Evolutionary conservation across 345 rosid species (phyloP), one percentile per base, ranked within the genome.

Genomic region (Bruguiera parviflora): DNA sequence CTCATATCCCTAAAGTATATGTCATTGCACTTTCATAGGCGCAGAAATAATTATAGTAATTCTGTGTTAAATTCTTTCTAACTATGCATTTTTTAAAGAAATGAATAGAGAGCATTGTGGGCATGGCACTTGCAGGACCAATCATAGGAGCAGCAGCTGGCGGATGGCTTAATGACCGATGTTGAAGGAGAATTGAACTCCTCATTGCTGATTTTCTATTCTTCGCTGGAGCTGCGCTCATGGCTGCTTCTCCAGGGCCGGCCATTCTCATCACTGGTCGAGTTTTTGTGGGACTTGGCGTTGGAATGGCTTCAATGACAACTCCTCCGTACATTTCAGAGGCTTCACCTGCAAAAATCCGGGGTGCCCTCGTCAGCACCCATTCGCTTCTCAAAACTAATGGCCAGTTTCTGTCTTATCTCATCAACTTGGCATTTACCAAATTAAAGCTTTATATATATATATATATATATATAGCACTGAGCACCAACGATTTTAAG

Each of bases 241-340:
- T 92, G 98, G 96, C 96, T 5, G 19, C 82, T 5, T 85, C 98
- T 35, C 86, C 84, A 39, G 67, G 73, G 67, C 96, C 96, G 0
- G 65, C 82, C 55, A 72, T 84, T 24, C 82, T 90, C 52, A 90
- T 92, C 21, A 1, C 78, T 2, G 96, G 98, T 15, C 84, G 97
- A 53, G 77, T 90, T 20, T 86, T 92, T 19, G 97, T 90, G 0
- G 96, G 98, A 0, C 71, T 89, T 6, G 98, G 98, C 7, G 96
- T 90, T 0, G 96, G 98, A 20, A 92, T 92, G 98, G 97, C 96
- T 8, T 92, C 98, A 0, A 86, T 93, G 92, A 90, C 98, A 2
- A 32, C 98, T 10, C 98, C 98, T 29, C 84, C 90, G 8, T 93
- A 93, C 77, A 93, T 93, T 35, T 90, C 94, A 1, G 98, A 93